phyloP scores from a whole-genome alignment of 2,329 filamentous ascomycete genomes.

The Sporothrix euskadiensis region DNA sequence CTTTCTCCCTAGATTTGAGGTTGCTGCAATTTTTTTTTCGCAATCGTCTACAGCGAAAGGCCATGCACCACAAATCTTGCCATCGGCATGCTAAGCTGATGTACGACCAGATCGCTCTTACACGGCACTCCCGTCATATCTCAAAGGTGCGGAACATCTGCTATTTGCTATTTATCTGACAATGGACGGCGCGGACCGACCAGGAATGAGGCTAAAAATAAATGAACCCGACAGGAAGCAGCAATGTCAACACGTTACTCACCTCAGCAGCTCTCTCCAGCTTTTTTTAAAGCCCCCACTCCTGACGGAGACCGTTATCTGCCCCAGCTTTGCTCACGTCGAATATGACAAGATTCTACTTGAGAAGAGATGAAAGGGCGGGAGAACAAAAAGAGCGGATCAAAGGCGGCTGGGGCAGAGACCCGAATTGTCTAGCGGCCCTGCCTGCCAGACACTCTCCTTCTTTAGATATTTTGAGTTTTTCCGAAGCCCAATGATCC shows the following conservation, averaged over 20 bases:
- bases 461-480: background rate
- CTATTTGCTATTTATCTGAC: background rate
- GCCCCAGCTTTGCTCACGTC: background rate
- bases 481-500: background rate
- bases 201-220: background rate
- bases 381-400: background rate
- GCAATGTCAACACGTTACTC: background rate
- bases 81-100: background rate
- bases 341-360: background rate
- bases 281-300: background rate
- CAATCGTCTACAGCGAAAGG: background rate
- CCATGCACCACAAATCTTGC: background rate
- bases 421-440: background rate
- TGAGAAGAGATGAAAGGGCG: background rate
- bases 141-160: background rate
- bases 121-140: background rate
- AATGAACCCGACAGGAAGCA: background rate
- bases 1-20: background rate
- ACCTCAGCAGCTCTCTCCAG: background rate
- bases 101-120: background rate
- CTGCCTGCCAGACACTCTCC: background rate
- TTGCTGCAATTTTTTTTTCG: background rate
- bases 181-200: constrained; percentile 7
- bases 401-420: background rate
- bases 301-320: background rate